These are phyloP conservation scores for Sextonia rubra DNA, from an alignment of 164 flowering plant species.

Conservation along the genomic window DNA sequence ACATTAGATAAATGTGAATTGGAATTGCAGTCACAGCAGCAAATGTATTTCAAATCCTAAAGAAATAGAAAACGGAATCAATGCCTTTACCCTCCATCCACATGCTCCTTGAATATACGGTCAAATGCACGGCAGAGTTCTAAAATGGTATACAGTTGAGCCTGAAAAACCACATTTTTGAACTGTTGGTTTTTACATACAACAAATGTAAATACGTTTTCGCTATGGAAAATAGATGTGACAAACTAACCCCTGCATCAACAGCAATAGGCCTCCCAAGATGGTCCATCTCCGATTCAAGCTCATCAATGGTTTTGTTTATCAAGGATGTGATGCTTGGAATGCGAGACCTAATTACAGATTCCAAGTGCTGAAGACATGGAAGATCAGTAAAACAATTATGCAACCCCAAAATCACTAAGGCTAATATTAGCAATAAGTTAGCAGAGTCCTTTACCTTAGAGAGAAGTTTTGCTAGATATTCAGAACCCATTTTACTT, in stretches of 20 bases:
- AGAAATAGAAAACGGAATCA: background rate
- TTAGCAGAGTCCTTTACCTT: slow-evolving; percentile 38
- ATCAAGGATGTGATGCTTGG: slow-evolving; percentile 85
- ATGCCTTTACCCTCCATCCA: slow-evolving; percentile 63
- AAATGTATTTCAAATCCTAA: background rate
- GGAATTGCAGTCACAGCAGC: background rate
- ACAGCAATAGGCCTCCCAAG: slow-evolving; percentile 81
- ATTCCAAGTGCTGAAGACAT: slow-evolving; percentile 64
- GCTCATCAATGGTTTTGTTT: slow-evolving; percentile 61
- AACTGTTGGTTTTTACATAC: background rate
- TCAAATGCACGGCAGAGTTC: slow-evolving; percentile 80
- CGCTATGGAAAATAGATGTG: background rate
- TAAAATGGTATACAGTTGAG: slow-evolving; percentile 72
- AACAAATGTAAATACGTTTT: background rate
- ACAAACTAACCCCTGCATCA: slow-evolving; percentile 72
- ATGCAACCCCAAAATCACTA: background rate
- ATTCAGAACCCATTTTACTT: slow-evolving; percentile 80
- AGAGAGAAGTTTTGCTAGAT: slow-evolving; percentile 79
- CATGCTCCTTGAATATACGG: slow-evolving; percentile 80
- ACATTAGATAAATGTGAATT: background rate
- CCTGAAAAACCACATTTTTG: slow-evolving; percentile 35
- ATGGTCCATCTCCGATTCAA: slow-evolving; percentile 78
- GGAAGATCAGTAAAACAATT: background rate
- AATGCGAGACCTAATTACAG: slow-evolving; percentile 73
- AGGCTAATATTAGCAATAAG: background rate